Conservation (phyloP, 371 early-diverging fungal genomes). For the Lichtheimia ornata region DNA sequence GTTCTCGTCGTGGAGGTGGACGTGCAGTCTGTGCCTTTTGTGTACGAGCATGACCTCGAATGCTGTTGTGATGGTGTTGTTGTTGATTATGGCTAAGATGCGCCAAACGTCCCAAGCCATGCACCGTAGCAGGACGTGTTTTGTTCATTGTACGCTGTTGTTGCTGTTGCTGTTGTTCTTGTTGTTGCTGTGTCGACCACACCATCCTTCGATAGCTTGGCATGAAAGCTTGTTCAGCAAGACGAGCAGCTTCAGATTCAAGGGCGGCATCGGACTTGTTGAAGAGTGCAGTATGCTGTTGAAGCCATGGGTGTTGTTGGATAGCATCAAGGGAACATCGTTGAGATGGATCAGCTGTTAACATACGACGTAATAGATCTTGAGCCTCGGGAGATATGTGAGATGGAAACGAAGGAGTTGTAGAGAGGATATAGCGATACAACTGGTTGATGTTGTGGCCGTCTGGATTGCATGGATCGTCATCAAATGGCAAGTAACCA, state of each 20-base stretch:
- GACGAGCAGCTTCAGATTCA: constrained; percentile 12
- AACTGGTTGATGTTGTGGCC: constrained; percentile 66
- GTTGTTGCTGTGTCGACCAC: not conserved
- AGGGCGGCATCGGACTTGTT: constrained; percentile 12
- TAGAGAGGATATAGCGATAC: constrained; percentile 65
- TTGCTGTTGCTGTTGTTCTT: not conserved
- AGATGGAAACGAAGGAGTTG: constrained; percentile 60
- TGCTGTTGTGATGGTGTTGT: not conserved
- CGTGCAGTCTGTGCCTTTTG: constrained; percentile 10
- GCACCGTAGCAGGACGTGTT: constrained; percentile 14
- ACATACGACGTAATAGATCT: constrained; percentile 54
- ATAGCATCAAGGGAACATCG: constrained; percentile 55
- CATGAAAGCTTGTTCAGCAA: constrained; percentile 10
- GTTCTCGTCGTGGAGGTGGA: constrained; percentile 12
- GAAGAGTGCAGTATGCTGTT: constrained; percentile 8
- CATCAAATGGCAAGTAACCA: constrained; percentile 85
- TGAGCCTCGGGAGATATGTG: constrained; percentile 51
- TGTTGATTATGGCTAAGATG: not conserved
- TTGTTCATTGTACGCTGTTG: not conserved
- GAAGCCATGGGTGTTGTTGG: constrained; percentile 46
- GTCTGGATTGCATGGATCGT: constrained; percentile 76
- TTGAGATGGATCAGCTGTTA: constrained; percentile 58
- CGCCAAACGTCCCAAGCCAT: constrained; percentile 8
- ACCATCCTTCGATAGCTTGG: constrained; percentile 13
- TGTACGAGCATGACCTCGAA: constrained; percentile 1